These are phyloP conservation scores for Chlamydomonas asymmetrica DNA, from an alignment of 139 green algal species.

Conservation along the genomic window DNA sequence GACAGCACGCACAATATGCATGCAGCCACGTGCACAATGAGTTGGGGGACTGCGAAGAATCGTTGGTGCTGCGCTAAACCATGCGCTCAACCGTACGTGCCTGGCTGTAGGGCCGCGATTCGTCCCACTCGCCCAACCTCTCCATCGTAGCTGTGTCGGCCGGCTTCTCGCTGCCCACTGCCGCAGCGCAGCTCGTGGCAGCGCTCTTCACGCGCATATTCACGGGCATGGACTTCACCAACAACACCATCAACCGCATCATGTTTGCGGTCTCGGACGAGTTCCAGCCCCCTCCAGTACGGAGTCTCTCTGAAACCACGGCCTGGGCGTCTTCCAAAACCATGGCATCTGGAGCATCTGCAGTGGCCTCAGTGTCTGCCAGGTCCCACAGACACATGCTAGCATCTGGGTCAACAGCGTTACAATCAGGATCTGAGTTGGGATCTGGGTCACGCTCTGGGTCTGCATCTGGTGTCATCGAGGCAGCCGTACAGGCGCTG, in stretches of 20 bases:
- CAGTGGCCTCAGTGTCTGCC: too few species aligned
- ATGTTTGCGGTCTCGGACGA: slow-evolving; percentile 27
- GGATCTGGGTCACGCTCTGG: too few species aligned
- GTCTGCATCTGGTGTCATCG: too few species aligned
- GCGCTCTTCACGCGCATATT: slow-evolving; percentile 52
- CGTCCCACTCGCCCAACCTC: slow-evolving; percentile 19
- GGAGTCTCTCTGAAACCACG: too few species aligned
- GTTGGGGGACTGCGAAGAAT: background rate
- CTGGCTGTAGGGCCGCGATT: slow-evolving; percentile 10
- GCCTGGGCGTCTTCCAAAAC: too few species aligned
- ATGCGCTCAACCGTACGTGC: background rate
- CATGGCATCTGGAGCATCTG: too few species aligned
- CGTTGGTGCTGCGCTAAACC: background rate
- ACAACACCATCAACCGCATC: background rate
- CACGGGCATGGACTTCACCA: slow-evolving; percentile 26
- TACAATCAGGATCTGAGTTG: too few species aligned
- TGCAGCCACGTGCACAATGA: too few species aligned
- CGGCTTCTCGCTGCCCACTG: slow-evolving; percentile 46
- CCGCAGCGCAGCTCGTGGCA: slow-evolving; percentile 45
- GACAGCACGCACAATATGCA: too few species aligned
- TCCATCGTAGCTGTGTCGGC: slow-evolving; percentile 51
- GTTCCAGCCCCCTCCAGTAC: background rate
- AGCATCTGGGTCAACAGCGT: too few species aligned
- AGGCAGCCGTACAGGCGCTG: too few species aligned
- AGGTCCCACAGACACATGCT: too few species aligned